Base-by-base conservation (phyloP, 768 basidiomycete species). In the Boletellus ananas region DNA sequence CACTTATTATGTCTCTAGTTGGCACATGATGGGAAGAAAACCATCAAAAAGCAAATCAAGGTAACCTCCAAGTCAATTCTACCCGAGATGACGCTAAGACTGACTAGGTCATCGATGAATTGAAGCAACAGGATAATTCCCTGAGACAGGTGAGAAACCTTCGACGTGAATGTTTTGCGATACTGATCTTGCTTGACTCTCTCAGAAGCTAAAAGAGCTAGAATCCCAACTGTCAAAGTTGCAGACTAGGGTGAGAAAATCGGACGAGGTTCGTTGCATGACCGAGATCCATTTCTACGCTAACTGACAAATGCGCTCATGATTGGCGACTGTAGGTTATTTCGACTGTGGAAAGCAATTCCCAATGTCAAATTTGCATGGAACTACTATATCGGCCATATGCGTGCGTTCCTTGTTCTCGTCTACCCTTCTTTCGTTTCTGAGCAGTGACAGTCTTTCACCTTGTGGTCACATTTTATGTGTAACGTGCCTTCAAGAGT, bases 381-480 rank as follows among this genome's bases (percentile, higher is more conserved):
- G 87, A 90, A 17, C 64, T 82, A 11, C 69, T 88, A 10, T 61
- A 74, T 35, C 79, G 79, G 52, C 87, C 87, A 21, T 84, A 77
- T 61, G 79, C 79, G 87, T 89, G 61, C 56, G 84, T 77, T 36
- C 35, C 31, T 31, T 47, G 29, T 11, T 20, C 13, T 21, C 14
- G 25, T 34, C 6, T 45, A 7, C 8, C 18, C 29, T 43, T 39
- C 7, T 14, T 40, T 13, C 12, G 42, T 57, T 51, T 20, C 56
- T 56, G 42, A 57, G 46, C 20, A 17, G 14, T 17, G 35, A 14
- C 45, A 87, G 87, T 2, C 72, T 89, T 38, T 77, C 84, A 1
- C 87, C 87, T 0, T 90, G 87, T 58, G 87, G 87, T 1, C 87
- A 90, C 56, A 76, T 86, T n/a, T 71, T 86, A n/a, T 90, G 87